Conservation (phyloP, 768 basidiomycete genomes). For the Lactarius indigo region DNA sequence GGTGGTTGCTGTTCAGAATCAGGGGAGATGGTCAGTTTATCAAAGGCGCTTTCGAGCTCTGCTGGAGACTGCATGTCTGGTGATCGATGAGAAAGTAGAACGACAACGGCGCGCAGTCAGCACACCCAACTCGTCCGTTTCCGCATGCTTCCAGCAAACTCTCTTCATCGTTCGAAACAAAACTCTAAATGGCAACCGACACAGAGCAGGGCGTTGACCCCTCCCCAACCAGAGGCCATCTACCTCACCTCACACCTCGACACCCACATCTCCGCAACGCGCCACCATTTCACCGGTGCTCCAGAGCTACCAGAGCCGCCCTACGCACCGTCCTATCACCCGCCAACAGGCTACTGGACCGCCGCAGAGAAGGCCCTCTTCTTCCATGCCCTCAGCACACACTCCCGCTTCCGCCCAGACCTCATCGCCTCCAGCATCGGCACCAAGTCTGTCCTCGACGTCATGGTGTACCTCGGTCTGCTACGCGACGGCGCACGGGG, state of each 20-base stretch:
- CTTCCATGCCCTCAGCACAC: conserved; percentile 61
- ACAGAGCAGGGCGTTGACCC: not conserved
- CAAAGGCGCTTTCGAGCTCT: not conserved
- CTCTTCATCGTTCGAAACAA: not conserved
- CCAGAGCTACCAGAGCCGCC: conserved; percentile 10
- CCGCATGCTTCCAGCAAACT: conserved; percentile 1
- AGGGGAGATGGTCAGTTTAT: not conserved
- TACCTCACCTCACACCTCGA: conserved; percentile 9
- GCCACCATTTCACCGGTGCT: conserved; percentile 11
- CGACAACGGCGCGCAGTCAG: not conserved
- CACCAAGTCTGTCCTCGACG: conserved; percentile 64
- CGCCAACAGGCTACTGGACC: conserved; percentile 52
- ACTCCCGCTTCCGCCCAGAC: conserved; percentile 75
- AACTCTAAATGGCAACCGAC: not conserved
- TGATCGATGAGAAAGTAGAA: not conserved
- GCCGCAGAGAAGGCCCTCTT: conserved; percentile 63
- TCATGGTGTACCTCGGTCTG: conserved; percentile 60
- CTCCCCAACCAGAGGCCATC: not conserved
- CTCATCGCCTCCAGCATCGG: conserved; percentile 65
- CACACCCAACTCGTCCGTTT: not conserved
- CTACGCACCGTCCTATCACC: conserved; percentile 29
- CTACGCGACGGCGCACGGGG: conserved; percentile 32
- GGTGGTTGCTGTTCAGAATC: not conserved
- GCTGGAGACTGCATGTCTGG: not conserved
- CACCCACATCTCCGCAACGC: conserved; percentile 16